Percentiles rank a stretch among this genome's conserved stretches.
phyloP scores from a whole-genome alignment of 1,284 basidiomycete species.

The Moniliella sp. region DNA sequence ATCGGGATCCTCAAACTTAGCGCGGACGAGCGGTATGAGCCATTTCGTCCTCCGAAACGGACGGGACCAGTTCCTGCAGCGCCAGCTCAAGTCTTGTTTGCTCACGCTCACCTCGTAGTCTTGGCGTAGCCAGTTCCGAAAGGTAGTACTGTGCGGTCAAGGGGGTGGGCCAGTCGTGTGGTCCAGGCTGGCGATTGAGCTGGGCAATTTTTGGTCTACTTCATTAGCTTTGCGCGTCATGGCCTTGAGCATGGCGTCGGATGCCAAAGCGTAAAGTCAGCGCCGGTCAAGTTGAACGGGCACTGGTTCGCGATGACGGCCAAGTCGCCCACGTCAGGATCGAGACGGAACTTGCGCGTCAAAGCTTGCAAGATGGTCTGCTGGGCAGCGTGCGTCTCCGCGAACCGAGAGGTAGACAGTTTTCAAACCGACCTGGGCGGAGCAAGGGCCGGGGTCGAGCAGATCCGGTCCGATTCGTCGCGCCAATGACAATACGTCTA shows the following conservation, averaged over 20 bases:
- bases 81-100: constrained; percentile 56
- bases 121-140: constrained; percentile 53
- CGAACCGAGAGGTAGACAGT: constrained; percentile 89
- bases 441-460: constrained; percentile 36
- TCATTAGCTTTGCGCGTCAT: constrained; percentile 69
- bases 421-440: constrained; percentile 36
- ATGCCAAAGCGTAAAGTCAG: constrained; percentile 89
- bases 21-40: constrained; percentile 55
- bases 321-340: constrained; percentile 47
- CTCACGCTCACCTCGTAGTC: constrained; percentile 54
- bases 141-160: constrained; percentile 81
- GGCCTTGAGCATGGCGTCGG: constrained; percentile 82
- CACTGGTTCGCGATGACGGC: constrained; percentile 50
- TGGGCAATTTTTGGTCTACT: constrained; percentile 39
- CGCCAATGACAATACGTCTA: constrained; percentile 37
- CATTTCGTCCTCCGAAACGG: constrained; percentile 72
- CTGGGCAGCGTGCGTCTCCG: constrained; percentile 65
- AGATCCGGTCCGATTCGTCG: constrained; percentile 37
- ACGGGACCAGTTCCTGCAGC: constrained; percentile 55
- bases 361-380: constrained; percentile 67
- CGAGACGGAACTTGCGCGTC: constrained; percentile 72
- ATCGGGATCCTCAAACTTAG: constrained; percentile 42
- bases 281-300: constrained; percentile 56
- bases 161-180: constrained; percentile 43
- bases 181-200: constrained; percentile 38